Base-by-base conservation (phyloP, 352 stramenopile genomes). In the Blastocystis hominis region DNA sequence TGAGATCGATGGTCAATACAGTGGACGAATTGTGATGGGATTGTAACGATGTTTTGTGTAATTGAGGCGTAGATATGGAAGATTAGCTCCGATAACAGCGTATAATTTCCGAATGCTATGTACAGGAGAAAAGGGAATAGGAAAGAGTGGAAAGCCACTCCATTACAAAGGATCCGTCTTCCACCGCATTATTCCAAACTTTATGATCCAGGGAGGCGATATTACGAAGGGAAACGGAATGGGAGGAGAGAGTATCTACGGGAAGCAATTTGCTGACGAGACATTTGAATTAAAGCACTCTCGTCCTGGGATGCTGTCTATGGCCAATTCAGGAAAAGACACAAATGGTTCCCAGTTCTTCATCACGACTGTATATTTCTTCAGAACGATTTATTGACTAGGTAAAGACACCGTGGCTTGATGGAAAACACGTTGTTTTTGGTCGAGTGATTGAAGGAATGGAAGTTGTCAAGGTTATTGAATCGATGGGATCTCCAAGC, bases 141-240 rank as follows among this genome's bases (percentile, higher is more conserved):
- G 90, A n/a, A 91, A 92, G 75, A 93, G 9, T 9, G 92, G 92
- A 30, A 92, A 92, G 46, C 90, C 90, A 30, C 90, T 99, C 3
- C 99, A 99, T 91, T 99, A 99, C 89, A 96, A 99, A 91, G 96
- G 97, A 88, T 90, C 98, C 15, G 94, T 98, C 75, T 98, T 99
- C 90, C 97, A 99, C 91, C 95, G 97, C 68, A 94, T 99, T 78
- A 99, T 99, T 90, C 97, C 97, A 89, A 95, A 95, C 61, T 98
- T 99, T 88, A 98, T 98, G 96, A 91, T 98, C 56, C 96, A 98
- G 91, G 94, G 92, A 5, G 94, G 94, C 0, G 89, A 91, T 70
- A 99, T 92, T n/a, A 93, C 92, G 64, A 89, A 97, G 24, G 96
- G 97, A 46, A 93, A 95, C 59, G 93, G 93, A 40, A 95, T 92